Evolutionary conservation across 305 asterid species (phyloP), one percentile per base, ranked within the genome.

Genomic region (Plantago coronopus): DNA sequence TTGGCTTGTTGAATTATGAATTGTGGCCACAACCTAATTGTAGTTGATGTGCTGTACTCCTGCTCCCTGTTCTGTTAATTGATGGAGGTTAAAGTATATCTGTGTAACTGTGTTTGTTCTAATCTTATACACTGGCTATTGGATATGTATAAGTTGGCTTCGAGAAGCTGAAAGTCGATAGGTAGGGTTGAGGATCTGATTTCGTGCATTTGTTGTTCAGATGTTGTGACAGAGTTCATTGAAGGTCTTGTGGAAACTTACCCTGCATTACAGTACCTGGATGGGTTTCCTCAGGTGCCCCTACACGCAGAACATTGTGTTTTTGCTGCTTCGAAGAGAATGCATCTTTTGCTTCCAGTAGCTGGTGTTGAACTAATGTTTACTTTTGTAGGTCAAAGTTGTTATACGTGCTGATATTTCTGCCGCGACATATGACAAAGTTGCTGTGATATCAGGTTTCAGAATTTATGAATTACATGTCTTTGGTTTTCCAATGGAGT

Each of bases 161-260:
- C 13, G 8, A 34, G 42, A 34, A 34, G 15, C 12, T 8, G 13
- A 13, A 34, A 7, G 12, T 2, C 2, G 42, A 34, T 34, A 1
- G 42, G 8, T 34, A 10, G 12, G 42, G 42, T 11, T 53, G 42
- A 51, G 31, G 46, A 48, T 69, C 64, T 70, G 55, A 63, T 72
- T 22, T 22, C 5, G 18, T 16, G 40, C 45, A 17, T 48, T 54
- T 64, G 16, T 38, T 62, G 68, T 37, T 74, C 94, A 93, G 97
- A 93, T 81, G 97, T 85, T 14, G 97, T 87, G 75, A 93, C 86
- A 12, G 99, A 93, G 88, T 87, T 87, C 76, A 93, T 93, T 37
- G 99, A 89, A 79, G 97, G 99, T 37, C 74, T 93, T 66, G 95
- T 85, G 64, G 99, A 93, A 78, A 89, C 94, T 65, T 93, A 80